Conservation (phyloP, 495 filamentous ascomycete genomes). For the Penicillium salamii region DNA sequence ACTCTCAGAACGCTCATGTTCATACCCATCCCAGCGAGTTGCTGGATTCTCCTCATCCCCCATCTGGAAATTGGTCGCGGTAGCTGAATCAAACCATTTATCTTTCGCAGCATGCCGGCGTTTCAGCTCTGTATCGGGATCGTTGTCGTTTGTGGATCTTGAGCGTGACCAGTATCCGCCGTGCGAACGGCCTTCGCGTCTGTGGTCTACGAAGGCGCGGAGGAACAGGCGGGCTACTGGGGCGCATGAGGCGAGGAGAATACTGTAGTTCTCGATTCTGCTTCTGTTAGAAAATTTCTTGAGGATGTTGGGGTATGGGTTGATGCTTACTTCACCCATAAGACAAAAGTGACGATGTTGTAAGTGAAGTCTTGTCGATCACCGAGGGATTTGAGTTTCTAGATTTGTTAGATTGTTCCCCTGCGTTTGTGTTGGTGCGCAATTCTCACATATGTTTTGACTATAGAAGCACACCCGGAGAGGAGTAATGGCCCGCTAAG, state of each 20-base stretch:
- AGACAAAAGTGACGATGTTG: slow-evolving; percentile 35
- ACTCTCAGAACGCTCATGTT: slow-evolving; percentile 14
- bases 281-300: background rate
- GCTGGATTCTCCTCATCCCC: slow-evolving; percentile 17
- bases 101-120: slow-evolving; percentile 6
- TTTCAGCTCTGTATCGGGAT: slow-evolving; percentile 19
- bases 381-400: slow-evolving; percentile 33
- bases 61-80: background rate
- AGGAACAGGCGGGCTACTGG: slow-evolving; percentile 33
- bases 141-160: slow-evolving; percentile 14
- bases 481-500: slow-evolving; percentile 31
- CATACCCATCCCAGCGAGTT: slow-evolving; percentile 10
- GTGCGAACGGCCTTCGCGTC: slow-evolving; percentile 14
- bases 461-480: slow-evolving; percentile 34
- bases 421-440: no score
- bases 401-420: no score
- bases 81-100: slow-evolving; percentile 20
- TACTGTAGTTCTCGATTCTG: slow-evolving; percentile 40
- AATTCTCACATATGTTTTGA: slow-evolving; percentile 39
- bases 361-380: slow-evolving; percentile 32
- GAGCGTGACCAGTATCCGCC: slow-evolving; percentile 30
- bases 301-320: no score
- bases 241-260: slow-evolving; percentile 33
- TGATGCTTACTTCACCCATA: slow-evolving; percentile 35
- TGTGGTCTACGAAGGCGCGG: slow-evolving; percentile 23